phyloP scores from a whole-genome alignment of 441 rosid genomes.

The Arabidopsis lyrata region DNA sequence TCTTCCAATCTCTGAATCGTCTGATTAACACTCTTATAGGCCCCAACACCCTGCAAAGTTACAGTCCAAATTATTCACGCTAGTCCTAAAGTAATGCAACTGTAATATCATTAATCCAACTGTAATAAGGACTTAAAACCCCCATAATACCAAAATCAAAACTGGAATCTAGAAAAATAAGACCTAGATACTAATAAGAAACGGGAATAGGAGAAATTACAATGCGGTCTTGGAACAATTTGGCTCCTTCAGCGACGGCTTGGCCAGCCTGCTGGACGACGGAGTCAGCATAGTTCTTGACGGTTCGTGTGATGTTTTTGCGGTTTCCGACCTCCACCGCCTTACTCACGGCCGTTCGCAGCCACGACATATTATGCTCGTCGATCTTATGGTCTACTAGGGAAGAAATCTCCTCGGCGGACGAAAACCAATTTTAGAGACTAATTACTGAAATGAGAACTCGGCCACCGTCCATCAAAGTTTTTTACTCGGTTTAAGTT shows the following conservation, averaged over 20 bases:
- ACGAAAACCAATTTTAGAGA: constrained; percentile 31
- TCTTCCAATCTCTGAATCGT: constrained; percentile 91
- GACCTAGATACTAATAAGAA: constrained; percentile 20
- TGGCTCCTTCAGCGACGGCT: constrained; percentile 96
- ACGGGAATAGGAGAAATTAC: constrained; percentile 48
- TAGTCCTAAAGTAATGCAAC: constrained; percentile 4
- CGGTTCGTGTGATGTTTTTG: constrained; percentile 85
- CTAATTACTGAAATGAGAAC: constrained; percentile 31
- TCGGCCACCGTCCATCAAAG: constrained; percentile 38
- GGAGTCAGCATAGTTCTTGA: constrained; percentile 90
- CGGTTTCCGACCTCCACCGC: constrained; percentile 97
- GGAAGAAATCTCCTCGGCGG: constrained; percentile 25
- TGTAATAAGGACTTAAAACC: too few species aligned
- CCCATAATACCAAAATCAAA: constrained; percentile 21
- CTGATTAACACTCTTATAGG: constrained; percentile 67
- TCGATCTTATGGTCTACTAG: constrained; percentile 16
- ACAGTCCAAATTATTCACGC: constrained; percentile 11
- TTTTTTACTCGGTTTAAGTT: constrained; percentile 15
- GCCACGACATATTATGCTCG: constrained; percentile 72
- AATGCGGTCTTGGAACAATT: constrained; percentile 93
- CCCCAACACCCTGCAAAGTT: constrained; percentile 62
- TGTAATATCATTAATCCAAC: constrained; percentile 2
- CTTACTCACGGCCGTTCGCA: constrained; percentile 83
- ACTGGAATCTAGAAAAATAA: constrained; percentile 12
- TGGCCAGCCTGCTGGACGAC: constrained; percentile 98